Percentiles rank a stretch among this genome's conserved stretches.
Evolutionary conservation across 1,284 basidiomycete genomes (phyloP).

Genomic region (Coriolopsis trogii): DNA sequence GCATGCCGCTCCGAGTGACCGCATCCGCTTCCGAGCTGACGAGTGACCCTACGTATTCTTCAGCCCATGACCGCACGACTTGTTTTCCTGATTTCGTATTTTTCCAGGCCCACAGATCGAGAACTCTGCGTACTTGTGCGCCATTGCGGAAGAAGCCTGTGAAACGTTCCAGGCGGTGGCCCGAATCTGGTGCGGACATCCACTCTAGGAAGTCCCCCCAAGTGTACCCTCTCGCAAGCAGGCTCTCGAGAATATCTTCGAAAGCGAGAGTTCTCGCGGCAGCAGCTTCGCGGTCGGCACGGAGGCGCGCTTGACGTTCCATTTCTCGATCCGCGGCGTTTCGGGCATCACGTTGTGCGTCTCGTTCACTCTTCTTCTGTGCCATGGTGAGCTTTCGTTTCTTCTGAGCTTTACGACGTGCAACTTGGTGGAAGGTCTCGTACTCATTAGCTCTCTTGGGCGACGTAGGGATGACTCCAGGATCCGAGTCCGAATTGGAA

Average conservation of each 20-base stretch:
- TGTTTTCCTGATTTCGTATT: not conserved
- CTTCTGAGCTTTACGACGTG: not conserved
- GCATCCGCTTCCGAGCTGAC: not conserved
- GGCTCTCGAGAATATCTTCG: not conserved
- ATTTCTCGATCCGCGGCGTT: not conserved
- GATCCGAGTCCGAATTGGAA: not conserved
- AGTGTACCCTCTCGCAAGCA: not conserved
- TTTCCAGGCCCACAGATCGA: not conserved
- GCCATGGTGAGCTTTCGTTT: not conserved
- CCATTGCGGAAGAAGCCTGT: not conserved
- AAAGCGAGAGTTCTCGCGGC: not conserved
- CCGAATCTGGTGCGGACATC: not conserved
- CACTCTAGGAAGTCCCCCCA: conserved; percentile 4
- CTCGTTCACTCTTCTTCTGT: not conserved
- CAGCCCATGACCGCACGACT: not conserved
- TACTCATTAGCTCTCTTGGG: not conserved
- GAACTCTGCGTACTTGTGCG: not conserved
- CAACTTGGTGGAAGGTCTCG: not conserved
- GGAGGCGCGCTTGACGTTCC: not conserved
- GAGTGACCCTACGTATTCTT: not conserved
- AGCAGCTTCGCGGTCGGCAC: not conserved
- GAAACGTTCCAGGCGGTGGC: not conserved
- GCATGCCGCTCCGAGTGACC: not conserved
- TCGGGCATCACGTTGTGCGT: not conserved
- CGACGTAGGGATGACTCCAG: not conserved